Evolutionary conservation across 2,329 filamentous ascomycete species (phyloP), one percentile per base, ranked within the genome.

Genomic region (Beauveria brongniartii): DNA sequence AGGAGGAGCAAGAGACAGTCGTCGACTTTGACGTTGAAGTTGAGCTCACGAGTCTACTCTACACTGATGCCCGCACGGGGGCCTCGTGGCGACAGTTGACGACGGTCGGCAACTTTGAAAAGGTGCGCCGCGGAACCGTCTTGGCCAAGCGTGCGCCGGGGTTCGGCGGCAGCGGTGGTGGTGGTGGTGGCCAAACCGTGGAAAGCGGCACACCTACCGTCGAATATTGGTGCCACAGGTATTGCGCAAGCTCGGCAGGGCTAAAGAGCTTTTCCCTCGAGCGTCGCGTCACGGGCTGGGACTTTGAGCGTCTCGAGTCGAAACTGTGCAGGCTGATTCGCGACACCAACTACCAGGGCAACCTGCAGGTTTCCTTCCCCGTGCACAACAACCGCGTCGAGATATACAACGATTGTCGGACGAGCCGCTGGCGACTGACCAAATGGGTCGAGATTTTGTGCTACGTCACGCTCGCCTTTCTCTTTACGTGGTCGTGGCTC

Each of bases 401-500:
- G 56, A 78, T 90, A 52, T 89, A 87, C 74, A 89, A 83, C 58
- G 77, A 81, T 5, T 83, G 82, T 65, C 77, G 74, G 55, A 75
- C 84, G 63, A 91, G 90, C 68, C 73, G 77, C 34, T 89, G 86
- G 82, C 83, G 89, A 0, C 75, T 85, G 51, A 86, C 79, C 1
- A 70, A 69, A 7, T 90, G 85, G 85, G 76, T 91, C 50, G 75
- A 80, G 47, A 82, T 83, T 77, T 50, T 90, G 10, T 90, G 86
- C 74, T 85, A 83, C 69, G 70, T 89, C 6, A 85, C 85, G 0
- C 83, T 91, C 63, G 71, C 89, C 14, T 88, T 88, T 80, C 68
- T 92, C 61, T 77, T 92, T 65, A 77, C 82, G 3, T 92, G 89
- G 89, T 89, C 89, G 0, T 81, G 82, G 61, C 77, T 92, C 14